These are phyloP conservation scores for Thymus mandschuricus DNA, from an alignment of 257 asterid species.

Conservation along the genomic window DNA sequence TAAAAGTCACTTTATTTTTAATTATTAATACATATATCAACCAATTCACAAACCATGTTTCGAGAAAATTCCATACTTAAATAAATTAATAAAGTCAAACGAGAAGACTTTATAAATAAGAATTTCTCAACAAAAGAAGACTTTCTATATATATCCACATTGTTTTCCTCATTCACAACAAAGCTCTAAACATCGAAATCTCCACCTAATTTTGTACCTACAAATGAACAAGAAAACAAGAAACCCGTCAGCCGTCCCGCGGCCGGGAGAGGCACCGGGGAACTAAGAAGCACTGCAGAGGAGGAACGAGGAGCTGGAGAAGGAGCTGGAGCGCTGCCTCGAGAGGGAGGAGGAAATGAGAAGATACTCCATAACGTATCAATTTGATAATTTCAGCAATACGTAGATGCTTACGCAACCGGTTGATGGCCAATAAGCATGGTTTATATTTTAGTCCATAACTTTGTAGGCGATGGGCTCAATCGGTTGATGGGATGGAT, in stretches of 20 bases:
- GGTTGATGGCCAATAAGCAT: too few species aligned
- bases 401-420: too few species aligned
- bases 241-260: neutral
- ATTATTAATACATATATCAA: too few species aligned
- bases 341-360: constrained; percentile 32
- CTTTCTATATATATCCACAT: neutral
- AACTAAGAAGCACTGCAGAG: neutral
- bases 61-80: neutral
- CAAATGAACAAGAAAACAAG: neutral
- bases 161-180: neutral
- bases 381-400: neutral
- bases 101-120: neutral
- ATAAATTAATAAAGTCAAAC: neutral
- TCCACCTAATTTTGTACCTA: neutral
- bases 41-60: too few species aligned
- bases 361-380: neutral
- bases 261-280: neutral
- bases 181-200: neutral
- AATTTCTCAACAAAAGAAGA: neutral
- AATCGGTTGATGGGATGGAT: too few species aligned
- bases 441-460: too few species aligned
- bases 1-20: too few species aligned
- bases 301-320: constrained; percentile 33
- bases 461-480: too few species aligned
- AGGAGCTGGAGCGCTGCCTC: constrained; percentile 18